Evolutionary conservation across 2,329 filamentous ascomycete species (phyloP).

Genomic region (Cryphonectria radicalis): DNA sequence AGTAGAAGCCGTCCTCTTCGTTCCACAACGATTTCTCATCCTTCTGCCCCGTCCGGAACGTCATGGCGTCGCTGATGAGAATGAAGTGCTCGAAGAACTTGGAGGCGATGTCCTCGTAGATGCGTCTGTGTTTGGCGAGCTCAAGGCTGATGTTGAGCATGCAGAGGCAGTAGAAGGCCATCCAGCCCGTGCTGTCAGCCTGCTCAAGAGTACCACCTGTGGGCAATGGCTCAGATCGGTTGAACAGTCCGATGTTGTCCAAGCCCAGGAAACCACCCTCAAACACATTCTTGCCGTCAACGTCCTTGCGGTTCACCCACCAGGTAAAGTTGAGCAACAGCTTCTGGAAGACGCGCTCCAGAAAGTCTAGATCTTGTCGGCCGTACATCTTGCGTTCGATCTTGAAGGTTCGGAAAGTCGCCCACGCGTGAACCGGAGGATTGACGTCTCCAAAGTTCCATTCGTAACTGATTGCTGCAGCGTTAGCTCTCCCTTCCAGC

Average conservation of each 20-base stretch:
- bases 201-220: conserved; percentile 94
- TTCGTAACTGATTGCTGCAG: conserved; percentile 62
- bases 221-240: conserved; percentile 90
- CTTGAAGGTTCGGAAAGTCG: conserved; percentile 94
- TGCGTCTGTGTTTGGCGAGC: conserved; percentile 90
- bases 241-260: conserved; percentile 97
- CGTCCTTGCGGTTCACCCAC: conserved; percentile 98
- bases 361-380: conserved; percentile 89
- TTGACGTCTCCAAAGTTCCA: conserved; percentile 99
- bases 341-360: conserved; percentile 96
- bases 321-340: conserved; percentile 95
- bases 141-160: conserved; percentile 98
- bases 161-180: conserved; percentile 95
- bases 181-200: conserved; percentile 97
- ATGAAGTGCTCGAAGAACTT: conserved; percentile 99
- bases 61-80: conserved; percentile 97
- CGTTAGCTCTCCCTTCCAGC: background rate
- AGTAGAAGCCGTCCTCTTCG: conserved; percentile 96
- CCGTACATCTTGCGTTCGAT: conserved; percentile 98
- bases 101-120: conserved; percentile 94
- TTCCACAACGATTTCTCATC: conserved; percentile 91
- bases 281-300: conserved; percentile 94
- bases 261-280: conserved; percentile 94
- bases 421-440: conserved; percentile 94
- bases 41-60: conserved; percentile 71